Base-by-base conservation (phyloP, 1,139 yeast species). In the Saccharomycopsis hybrid region DNA sequence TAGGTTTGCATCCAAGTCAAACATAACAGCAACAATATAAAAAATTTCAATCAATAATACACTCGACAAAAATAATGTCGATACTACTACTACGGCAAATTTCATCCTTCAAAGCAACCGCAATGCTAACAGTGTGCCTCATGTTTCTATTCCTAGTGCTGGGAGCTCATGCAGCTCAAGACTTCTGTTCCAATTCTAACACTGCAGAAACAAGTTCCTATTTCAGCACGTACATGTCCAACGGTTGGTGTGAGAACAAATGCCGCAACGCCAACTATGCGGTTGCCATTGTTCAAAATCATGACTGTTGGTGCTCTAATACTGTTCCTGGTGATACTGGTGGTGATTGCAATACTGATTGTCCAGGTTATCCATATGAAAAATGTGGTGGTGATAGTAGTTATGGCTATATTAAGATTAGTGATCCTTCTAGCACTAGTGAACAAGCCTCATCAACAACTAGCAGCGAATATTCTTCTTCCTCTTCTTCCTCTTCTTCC, bases 351-450 rank as follows among this genome's bases (percentile, higher is more conserved):
- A 59, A 71, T 48, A 59, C 62, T 2, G 52, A 62, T 1, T 84
- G 92, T 65, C 62, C 65, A 43, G 90, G 89, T 4, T 83, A 76
- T 63, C 73, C 74, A 1, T 53, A 58, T 5, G 82, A 79, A 54
- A 70, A 63, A 27, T 84, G 92, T 65, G 92, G 92, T 58, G 87
- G 87, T n/a, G 44, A 58, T 41, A 65, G 64, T 30, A 24, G 29
- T 7, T 48, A 28, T 33, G 40, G 41, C 29, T 48, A 48, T 28
- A 44, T 48, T 39, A 44, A 27, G 4, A 11, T 44, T 7, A 36
- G 11, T 13, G 29, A 3, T 7, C 41, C 31, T 2, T 18, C 31
- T 11, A 9, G 18, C 7, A 45, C 36, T 24, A 42, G 44, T 8
- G 13, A 9, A 5, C 5, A 5, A 8, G 39, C 39, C 5, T 30